Base-by-base conservation (phyloP, 192 early-diverging fungal genomes). In the Powellomyces hirtus region DNA sequence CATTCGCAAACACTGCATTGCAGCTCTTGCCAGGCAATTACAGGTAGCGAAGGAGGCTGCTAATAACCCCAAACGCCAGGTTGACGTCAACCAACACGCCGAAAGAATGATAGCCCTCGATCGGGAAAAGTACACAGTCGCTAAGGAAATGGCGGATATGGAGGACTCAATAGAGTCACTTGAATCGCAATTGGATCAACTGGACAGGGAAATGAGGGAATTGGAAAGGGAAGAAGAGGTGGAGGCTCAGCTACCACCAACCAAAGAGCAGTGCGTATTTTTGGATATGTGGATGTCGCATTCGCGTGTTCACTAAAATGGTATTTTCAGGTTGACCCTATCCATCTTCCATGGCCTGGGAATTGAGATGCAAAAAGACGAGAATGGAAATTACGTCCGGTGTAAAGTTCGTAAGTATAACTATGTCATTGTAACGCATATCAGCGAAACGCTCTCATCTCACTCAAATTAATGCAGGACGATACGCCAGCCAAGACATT, bases 371-470 rank as follows among this genome's bases (percentile, higher is more conserved):
- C 65, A 67, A 29, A 53, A 51, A 36, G 55, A 58, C 40, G 65
- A 22, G 8, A 22, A 7, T 16, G 65, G 65, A 27, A 40, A 67
- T 20, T 57, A 38, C 33, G 50, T 29, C 34, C 37, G 33, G 52
- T 67, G 65, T 57, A 56, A 67, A 67, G 52, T 67, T 33, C 24
- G 62, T 64, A 50, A 46, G 62, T 64, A 49, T 49, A 49, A 49
- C 3, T 18, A 16, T 7, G 2, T 18, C n/a, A 13, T 8, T 8
- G 40, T 8, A 42, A 18, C 40, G 40, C 40, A 42, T 13, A 42
- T 13, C 40, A 42, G 40, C 8, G 18, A 49, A 14, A 49, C n/a
- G 16, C 26, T 2, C 46, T 49, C 46, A 7, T 49, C 4, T 49
- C 46, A 2, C 46, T 3, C 24, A n/a, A n/a, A n/a, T n/a, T n/a